A percentile compares a stretch with the other conserved stretches of the same genome.
These are phyloP conservation scores for Helicocarpus griseus DNA, from an alignment of 2,329 filamentous ascomycete genomes.

Conservation along the genomic window DNA sequence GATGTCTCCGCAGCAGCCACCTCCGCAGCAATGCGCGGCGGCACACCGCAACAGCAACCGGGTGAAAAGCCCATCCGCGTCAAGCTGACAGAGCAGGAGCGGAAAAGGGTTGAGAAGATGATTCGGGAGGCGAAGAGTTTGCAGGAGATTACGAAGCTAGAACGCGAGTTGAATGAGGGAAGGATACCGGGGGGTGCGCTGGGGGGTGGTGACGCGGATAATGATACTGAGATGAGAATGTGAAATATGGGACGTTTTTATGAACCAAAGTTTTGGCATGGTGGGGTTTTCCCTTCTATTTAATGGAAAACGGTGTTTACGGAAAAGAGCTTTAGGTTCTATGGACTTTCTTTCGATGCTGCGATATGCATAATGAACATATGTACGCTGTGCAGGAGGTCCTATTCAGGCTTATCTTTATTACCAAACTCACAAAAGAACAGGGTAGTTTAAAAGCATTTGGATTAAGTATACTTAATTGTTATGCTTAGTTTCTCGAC, in stretches of 20 bases:
- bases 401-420: too few relatives aligned
- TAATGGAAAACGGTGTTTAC: too few relatives aligned
- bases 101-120: slow-evolving; percentile 71
- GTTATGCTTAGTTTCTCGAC: too few relatives aligned
- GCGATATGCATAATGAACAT: neutral
- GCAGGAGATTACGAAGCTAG: slow-evolving; percentile 78
- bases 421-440: too few relatives aligned
- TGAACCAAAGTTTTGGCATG: slow-evolving; percentile 1
- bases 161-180: slow-evolving; percentile 87
- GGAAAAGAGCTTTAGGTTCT: neutral
- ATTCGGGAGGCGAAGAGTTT: slow-evolving; percentile 83
- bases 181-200: slow-evolving; percentile 60
- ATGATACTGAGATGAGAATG: slow-evolving; percentile 25
- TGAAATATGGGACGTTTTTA: slow-evolving; percentile 16
- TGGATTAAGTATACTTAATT: too few relatives aligned
- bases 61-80: slow-evolving; percentile 60
- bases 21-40: slow-evolving; percentile 26
- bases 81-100: slow-evolving; percentile 81
- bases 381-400: neutral
- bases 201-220: slow-evolving; percentile 22
- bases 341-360: neutral
- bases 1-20: slow-evolving; percentile 42
- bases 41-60: slow-evolving; percentile 31
- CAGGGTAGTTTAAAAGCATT: too few relatives aligned
- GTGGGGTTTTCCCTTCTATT: neutral